Percentiles rank a stretch among this genome's conserved stretches.
Conservation (phyloP, 2,329 filamentous ascomycete genomes). For the Nothopassalora personata region DNA sequence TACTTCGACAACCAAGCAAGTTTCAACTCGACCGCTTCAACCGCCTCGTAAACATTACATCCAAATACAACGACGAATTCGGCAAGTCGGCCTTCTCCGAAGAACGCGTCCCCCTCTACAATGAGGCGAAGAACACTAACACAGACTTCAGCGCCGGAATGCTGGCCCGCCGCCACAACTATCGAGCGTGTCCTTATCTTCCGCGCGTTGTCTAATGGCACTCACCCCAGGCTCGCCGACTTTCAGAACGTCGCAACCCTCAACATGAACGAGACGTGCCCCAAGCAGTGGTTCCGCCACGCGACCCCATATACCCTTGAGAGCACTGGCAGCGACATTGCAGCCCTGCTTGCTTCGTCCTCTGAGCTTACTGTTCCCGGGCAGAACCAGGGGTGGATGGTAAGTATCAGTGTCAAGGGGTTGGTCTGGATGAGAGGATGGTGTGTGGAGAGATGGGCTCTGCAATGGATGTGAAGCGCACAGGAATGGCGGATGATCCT, state of each 20-base stretch:
- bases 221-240: conserved; percentile 12
- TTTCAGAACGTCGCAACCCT: conserved; percentile 26
- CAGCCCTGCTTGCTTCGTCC: conserved; percentile 16
- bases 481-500: too few species aligned
- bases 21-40: conserved; percentile 24
- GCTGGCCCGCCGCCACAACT: conserved; percentile 25
- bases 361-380: conserved; percentile 20
- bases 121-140: conserved; percentile 27
- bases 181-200: conserved; percentile 30
- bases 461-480: too few species aligned
- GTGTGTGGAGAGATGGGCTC: too few species aligned
- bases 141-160: conserved; percentile 25
- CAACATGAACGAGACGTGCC: conserved; percentile 30
- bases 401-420: conserved; percentile 15
- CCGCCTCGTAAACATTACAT: conserved; percentile 18
- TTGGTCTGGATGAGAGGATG: background rate
- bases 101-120: conserved; percentile 24
- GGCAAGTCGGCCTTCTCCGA: conserved; percentile 20
- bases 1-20: conserved; percentile 28
- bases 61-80: conserved; percentile 22
- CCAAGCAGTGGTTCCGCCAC: conserved; percentile 23
- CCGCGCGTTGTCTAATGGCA: conserved; percentile 27
- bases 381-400: conserved; percentile 25
- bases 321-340: conserved; percentile 19
- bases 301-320: conserved; percentile 20